These are phyloP conservation scores for Fusarium sp. DNA, from an alignment of 2,329 filamentous ascomycete genomes.

Conservation along the genomic window DNA sequence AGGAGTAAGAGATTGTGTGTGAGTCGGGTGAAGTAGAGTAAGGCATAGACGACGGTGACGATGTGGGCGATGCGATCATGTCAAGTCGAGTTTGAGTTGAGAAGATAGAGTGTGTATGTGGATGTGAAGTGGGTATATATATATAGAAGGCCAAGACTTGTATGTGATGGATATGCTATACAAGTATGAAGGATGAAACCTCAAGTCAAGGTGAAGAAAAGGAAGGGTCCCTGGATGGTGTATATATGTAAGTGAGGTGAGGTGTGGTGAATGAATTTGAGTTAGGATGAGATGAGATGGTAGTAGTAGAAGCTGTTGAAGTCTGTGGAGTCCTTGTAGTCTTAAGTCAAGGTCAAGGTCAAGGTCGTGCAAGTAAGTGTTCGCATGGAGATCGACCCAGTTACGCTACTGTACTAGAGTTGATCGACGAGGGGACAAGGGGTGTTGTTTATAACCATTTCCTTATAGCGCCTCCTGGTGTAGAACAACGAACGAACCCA, in stretches of 20 bases:
- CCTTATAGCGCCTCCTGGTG: conserved; percentile 30
- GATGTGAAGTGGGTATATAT: conserved; percentile 26
- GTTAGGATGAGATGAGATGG: conserved; percentile 34
- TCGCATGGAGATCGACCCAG: conserved; percentile 46
- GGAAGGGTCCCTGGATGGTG: conserved; percentile 20
- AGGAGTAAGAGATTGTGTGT: conserved; percentile 10
- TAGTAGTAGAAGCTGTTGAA: conserved; percentile 26
- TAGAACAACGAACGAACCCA: conserved; percentile 23
- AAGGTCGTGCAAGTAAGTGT: conserved; percentile 43
- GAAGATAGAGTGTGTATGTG: not conserved
- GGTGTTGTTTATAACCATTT: conserved; percentile 41
- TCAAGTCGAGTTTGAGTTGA: conserved; percentile 17
- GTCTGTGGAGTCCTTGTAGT: conserved; percentile 41
- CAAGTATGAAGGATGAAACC: conserved; percentile 15
- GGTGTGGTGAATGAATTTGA: conserved; percentile 30
- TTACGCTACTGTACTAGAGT: conserved; percentile 35
- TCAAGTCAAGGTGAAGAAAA: not conserved
- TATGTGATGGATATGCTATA: conserved; percentile 23
- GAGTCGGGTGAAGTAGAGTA: conserved; percentile 24
- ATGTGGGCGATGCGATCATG: conserved; percentile 28
- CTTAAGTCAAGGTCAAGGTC: conserved; percentile 31
- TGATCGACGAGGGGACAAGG: conserved; percentile 43
- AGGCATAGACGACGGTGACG: conserved; percentile 26
- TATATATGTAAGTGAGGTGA: conserved; percentile 41
- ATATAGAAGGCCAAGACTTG: conserved; percentile 27